phyloP scores from a whole-genome alignment of 257 asterid genomes.

The Fraxinus quadrangulata region DNA sequence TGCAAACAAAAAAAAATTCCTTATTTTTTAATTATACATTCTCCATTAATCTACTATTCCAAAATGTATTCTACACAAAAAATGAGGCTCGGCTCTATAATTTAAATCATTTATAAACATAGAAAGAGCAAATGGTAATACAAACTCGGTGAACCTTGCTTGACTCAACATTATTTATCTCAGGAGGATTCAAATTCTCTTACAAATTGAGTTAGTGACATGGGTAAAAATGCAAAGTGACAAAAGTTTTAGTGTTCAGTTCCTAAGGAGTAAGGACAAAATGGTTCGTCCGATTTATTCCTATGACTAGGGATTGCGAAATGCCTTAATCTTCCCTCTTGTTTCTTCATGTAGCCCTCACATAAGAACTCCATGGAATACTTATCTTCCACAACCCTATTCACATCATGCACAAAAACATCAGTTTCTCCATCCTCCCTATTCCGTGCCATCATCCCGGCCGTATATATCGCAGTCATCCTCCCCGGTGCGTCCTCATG shows the following conservation, averaged over 20 bases:
- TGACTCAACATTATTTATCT: background rate
- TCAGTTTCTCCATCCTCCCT: constrained; percentile 55
- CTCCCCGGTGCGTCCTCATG: constrained; percentile 88
- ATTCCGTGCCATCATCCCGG: constrained; percentile 93
- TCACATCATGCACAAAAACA: constrained; percentile 87
- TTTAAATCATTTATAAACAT: too few relatives aligned
- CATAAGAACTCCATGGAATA: constrained; percentile 70
- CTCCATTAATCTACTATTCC: too few relatives aligned
- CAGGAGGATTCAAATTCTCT: background rate
- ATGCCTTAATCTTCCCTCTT: constrained; percentile 82
- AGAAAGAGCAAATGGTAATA: too few relatives aligned
- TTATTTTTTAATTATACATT: too few relatives aligned
- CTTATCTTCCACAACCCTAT: constrained; percentile 77
- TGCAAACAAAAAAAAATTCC: too few relatives aligned
- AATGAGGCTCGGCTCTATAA: too few relatives aligned
- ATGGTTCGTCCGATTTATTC: constrained; percentile 55
- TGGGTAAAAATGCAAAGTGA: background rate
- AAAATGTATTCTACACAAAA: too few relatives aligned
- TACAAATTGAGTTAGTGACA: background rate
- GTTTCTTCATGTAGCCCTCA: constrained; percentile 74
- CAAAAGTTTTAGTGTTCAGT: background rate
- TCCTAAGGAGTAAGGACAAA: constrained; percentile 76
- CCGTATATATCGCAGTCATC: constrained; percentile 87
- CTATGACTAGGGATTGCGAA: constrained; percentile 68
- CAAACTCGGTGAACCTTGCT: background rate